These are phyloP conservation scores for Claviceps purpurea DNA, from an alignment of 2,329 filamentous ascomycete genomes.

Conservation along the genomic window DNA sequence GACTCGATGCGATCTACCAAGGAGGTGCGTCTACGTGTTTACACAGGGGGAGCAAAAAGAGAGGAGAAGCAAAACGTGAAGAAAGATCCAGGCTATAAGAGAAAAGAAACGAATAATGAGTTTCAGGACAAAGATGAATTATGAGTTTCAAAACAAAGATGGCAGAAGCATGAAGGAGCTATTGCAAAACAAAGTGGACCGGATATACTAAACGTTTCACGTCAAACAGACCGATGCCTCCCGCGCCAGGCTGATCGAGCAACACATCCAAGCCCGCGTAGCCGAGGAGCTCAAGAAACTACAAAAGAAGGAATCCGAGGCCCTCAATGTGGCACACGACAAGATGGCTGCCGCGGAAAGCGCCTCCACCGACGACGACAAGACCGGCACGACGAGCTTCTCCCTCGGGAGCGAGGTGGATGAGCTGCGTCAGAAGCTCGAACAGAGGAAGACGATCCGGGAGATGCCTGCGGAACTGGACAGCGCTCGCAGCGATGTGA, in stretches of 20 bases:
- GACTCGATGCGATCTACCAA: constrained; percentile 71
- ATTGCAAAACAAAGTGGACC: too few species aligned
- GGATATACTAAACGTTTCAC: not conserved
- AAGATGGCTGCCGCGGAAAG: constrained; percentile 37
- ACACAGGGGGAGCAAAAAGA: too few species aligned
- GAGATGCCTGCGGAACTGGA: constrained; percentile 59
- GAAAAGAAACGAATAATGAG: too few species aligned
- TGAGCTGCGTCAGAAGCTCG: constrained; percentile 43
- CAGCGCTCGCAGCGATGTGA: constrained; percentile 60
- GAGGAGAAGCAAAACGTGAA: too few species aligned
- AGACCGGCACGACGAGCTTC: constrained; percentile 21
- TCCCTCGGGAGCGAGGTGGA: constrained; percentile 47
- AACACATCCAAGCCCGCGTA: constrained; percentile 79
- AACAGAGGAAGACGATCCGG: constrained; percentile 50
- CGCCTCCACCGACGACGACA: constrained; percentile 15
- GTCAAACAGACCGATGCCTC: constrained; percentile 66
- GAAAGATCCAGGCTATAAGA: too few species aligned
- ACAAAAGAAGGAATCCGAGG: constrained; percentile 53
- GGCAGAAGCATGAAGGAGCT: too few species aligned
- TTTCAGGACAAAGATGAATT: too few species aligned
- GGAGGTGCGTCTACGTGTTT: constrained; percentile 47
- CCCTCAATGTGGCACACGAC: constrained; percentile 55
- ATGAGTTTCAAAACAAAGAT: too few species aligned
- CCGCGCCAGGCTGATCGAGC: constrained; percentile 69
- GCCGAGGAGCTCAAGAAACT: constrained; percentile 73